Evolutionary conservation across 805 yeast genomes (phyloP), one percentile per base, ranked within the genome.

Genomic region (Dipodascus albidus): DNA sequence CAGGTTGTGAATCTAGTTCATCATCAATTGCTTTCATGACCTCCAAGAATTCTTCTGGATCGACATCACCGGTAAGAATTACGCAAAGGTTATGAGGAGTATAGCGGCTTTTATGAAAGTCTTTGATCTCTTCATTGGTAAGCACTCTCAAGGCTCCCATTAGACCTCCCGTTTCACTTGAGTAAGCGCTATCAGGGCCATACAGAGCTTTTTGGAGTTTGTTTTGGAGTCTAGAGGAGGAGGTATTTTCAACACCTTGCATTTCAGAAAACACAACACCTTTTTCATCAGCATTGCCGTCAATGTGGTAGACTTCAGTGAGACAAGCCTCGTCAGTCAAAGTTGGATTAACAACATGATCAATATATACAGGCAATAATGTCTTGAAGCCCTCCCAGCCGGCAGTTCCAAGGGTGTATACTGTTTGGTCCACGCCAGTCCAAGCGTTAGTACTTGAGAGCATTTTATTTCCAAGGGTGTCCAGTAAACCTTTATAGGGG

Each of bases 221-320:
- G 57, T 85, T 71, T 59, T 75, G 78, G 1, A 83, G 65, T 11
- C 83, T 70, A 58, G 84, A 85, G 79, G 82, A 82, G 15, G 90
- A 77, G 57, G 84, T 86, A 61, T 80, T 80, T 67, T 89, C 96
- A 54, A 85, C 82, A 23, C 89, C 97, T 64, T 87, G 96, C 98
- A 93, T 93, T 70, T 93, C 99, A 52, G 95, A 84, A 65, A 85
- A 93, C 2, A 93, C 98, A 27, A 93, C 99, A 60, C 99, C 99
- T 65, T 88, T 88, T 60, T 93, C 99, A 58, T 84, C 81, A 31
- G 86, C 96, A 6, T 80, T 76, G 1, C 95, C 96, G 66, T 93
- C 98, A 49, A 93, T 79, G 66, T 93, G 98, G 66, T 87, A 87
- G 6, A 93, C 98, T 66, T 93, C 99, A 0, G 99, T 93, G 52